phyloP scores from a whole-genome alignment of 371 early-diverging fungal species.

The Paraphysoderma sedebokerense region DNA sequence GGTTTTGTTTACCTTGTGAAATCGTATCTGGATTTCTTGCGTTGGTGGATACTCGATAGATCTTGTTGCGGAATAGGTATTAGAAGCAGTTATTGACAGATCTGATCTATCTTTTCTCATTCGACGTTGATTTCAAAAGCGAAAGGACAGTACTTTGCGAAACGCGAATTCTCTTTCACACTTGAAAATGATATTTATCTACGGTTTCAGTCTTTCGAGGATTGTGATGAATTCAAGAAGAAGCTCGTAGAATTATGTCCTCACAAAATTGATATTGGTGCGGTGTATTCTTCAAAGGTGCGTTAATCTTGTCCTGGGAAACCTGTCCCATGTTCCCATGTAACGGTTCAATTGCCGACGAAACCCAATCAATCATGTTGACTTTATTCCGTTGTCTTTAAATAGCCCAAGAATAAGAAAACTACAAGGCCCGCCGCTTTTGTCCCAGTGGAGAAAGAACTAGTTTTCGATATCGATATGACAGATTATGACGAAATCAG shows the following conservation, averaged over 20 bases:
- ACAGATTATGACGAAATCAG: slow-evolving; percentile 97
- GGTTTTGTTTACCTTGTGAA: no score
- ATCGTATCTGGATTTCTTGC: no score
- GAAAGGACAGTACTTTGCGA: slow-evolving; percentile 33
- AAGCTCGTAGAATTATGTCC: slow-evolving; percentile 59
- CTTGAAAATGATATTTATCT: slow-evolving; percentile 58
- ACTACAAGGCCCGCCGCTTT: slow-evolving; percentile 50
- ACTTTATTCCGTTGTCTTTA: neutral
- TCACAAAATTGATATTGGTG: slow-evolving; percentile 95
- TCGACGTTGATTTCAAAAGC: slow-evolving; percentile 13
- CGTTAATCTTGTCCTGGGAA: no score
- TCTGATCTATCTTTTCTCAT: neutral
- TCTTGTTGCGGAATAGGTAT: neutral
- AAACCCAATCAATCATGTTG: neutral
- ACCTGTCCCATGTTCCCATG: neutral
- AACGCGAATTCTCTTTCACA: slow-evolving; percentile 91
- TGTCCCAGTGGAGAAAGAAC: slow-evolving; percentile 66
- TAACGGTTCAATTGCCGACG: neutral
- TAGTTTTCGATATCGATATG: slow-evolving; percentile 99
- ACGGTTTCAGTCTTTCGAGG: slow-evolving; percentile 73
- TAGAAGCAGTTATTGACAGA: neutral
- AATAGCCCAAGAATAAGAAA: slow-evolving; percentile 63
- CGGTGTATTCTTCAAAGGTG: slow-evolving; percentile 68
- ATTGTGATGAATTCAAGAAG: slow-evolving; percentile 48
- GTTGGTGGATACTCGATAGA: neutral